Conservation (phyloP, 805 yeast genomes). For the Metschnikowia continentalis region DNA sequence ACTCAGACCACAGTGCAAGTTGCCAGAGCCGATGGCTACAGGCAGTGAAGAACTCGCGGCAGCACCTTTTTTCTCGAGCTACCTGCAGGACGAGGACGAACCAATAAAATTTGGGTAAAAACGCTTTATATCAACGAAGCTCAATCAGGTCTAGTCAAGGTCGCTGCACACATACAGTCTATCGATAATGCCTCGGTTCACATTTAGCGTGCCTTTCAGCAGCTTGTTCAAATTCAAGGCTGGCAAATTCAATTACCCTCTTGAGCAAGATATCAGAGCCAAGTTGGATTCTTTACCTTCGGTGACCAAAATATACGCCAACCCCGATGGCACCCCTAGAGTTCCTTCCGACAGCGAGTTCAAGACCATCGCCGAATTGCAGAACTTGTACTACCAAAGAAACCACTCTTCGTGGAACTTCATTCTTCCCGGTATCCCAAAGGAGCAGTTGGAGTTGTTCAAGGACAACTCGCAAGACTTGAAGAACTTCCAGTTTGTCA, state of each 20-base stretch:
- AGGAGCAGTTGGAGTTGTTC: constrained; percentile 51
- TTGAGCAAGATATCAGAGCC: constrained; percentile 60
- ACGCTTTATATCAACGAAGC: constrained; percentile 8
- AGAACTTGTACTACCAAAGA: constrained; percentile 53
- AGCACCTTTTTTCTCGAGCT: not conserved
- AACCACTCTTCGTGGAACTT: constrained; percentile 50
- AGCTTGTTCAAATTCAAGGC: constrained; percentile 36
- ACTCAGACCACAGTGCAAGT: no score
- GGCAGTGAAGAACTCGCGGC: not conserved
- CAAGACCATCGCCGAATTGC: constrained; percentile 67
- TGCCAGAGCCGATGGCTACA: not conserved
- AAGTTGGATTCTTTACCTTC: constrained; percentile 61
- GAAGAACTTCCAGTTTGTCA: constrained; percentile 47
- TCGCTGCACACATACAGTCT: constrained; percentile 3
- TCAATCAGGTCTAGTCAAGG: not conserved
- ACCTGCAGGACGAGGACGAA: constrained; percentile 5
- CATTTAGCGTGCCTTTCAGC: constrained; percentile 39
- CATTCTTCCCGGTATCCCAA: constrained; percentile 45
- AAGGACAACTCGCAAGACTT: constrained; percentile 61
- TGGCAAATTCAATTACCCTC: constrained; percentile 39
- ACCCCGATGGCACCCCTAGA: constrained; percentile 72
- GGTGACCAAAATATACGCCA: constrained; percentile 62
- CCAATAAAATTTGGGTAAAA: constrained; percentile 11
- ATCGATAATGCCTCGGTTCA: constrained; percentile 33
- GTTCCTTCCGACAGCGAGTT: constrained; percentile 67